phyloP scores from a whole-genome alignment of 441 rosid species.

The Pelargonium fulgidum region DNA sequence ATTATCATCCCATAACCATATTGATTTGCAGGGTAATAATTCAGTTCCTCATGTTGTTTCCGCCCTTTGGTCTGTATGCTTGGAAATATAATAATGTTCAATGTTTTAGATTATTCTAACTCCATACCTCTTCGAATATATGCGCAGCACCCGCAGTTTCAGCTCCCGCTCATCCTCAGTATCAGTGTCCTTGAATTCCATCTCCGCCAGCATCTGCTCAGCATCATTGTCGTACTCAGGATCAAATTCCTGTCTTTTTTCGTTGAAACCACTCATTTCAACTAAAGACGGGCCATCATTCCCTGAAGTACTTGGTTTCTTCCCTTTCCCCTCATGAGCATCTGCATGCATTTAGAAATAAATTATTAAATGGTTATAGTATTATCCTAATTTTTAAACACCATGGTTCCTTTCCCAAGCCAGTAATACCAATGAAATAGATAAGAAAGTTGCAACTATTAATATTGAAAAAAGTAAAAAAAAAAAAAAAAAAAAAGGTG shows the following conservation, averaged over 20 bases:
- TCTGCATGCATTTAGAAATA: background rate
- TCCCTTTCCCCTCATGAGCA: slow-evolving; percentile 19
- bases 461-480: too few relatives aligned
- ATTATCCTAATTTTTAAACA: background rate
- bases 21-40: too few relatives aligned
- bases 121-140: slow-evolving; percentile 75
- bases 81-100: too few relatives aligned
- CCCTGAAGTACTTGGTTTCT: slow-evolving; percentile 49
- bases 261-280: slow-evolving; percentile 67
- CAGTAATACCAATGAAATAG: background rate
- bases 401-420: background rate
- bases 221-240: slow-evolving; percentile 92
- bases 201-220: slow-evolving; percentile 88
- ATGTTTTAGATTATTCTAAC: too few relatives aligned
- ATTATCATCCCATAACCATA: too few relatives aligned
- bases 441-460: background rate
- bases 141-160: slow-evolving; percentile 73
- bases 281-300: slow-evolving; percentile 59
- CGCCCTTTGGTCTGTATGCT: too few relatives aligned
- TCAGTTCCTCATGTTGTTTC: too few relatives aligned
- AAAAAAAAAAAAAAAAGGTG: too few relatives aligned
- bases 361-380: background rate
- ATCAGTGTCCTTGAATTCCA: slow-evolving; percentile 91
- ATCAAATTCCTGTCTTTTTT: slow-evolving; percentile 81
- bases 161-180: slow-evolving; percentile 75